Evolutionary conservation across 2,329 filamentous ascomycete species (phyloP).

Genomic region (Sclerotinia nivalis): DNA sequence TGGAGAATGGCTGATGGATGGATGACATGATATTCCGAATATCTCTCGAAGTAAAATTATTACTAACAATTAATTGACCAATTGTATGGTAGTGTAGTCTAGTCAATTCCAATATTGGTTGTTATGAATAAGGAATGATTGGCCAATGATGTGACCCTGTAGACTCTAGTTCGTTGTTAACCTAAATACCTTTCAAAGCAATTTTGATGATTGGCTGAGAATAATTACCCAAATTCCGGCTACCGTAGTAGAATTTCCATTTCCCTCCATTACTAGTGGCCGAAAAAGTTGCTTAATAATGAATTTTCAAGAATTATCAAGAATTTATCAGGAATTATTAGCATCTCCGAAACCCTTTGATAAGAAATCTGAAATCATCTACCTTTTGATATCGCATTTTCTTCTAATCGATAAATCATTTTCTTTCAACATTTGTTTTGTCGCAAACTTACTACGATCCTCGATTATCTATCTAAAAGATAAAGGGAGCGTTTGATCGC

Average conservation of each 20-base stretch:
- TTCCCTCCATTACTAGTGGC: neutral
- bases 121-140: neutral
- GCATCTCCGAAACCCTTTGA: conserved; percentile 13
- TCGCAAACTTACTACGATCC: neutral
- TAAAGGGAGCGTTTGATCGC: neutral
- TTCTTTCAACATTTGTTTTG: neutral
- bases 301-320: conserved; percentile 23
- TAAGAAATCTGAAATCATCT: conserved; percentile 8
- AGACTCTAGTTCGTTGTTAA: too few species aligned
- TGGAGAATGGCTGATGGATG: too few species aligned
- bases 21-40: too few species aligned
- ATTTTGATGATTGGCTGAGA: neutral
- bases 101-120: too few species aligned
- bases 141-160: neutral
- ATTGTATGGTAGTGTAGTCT: neutral
- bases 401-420: neutral
- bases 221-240: neutral
- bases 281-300: conserved; percentile 3
- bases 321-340: neutral
- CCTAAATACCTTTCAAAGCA: neutral
- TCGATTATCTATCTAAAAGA: neutral
- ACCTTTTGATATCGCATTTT: neutral
- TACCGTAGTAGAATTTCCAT: neutral
- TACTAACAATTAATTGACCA: neutral
- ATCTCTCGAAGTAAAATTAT: too few species aligned